These are phyloP conservation scores for Capillidium rhysosporum DNA, from an alignment of 371 early-diverging fungal genomes.

Conservation along the genomic window DNA sequence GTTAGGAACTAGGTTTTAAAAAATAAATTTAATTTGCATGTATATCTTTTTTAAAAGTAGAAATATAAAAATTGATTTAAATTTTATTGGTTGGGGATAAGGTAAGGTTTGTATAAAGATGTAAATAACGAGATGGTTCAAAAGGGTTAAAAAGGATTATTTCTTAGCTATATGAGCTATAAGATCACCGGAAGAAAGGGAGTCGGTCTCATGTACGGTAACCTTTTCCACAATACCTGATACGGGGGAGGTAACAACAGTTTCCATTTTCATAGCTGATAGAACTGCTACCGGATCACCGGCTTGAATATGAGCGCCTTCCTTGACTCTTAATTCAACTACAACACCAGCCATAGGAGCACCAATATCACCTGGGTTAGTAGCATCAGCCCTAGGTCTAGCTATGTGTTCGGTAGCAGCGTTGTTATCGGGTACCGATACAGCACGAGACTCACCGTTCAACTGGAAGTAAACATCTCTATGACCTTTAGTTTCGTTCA, in stretches of 20 bases:
- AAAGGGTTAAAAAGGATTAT: background rate
- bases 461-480: constrained; percentile 89
- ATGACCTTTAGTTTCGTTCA: constrained; percentile 44
- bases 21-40: no score
- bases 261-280: constrained; percentile 96
- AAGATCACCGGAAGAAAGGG: constrained; percentile 60
- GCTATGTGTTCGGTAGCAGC: constrained; percentile 33
- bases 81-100: no score
- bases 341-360: constrained; percentile 93
- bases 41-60: no score
- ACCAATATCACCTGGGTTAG: constrained; percentile 63
- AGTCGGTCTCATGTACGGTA: constrained; percentile 49
- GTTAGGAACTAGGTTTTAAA: no score
- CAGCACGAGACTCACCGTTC: constrained; percentile 84
- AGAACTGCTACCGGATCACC: constrained; percentile 81
- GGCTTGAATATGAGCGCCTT: constrained; percentile 56
- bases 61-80: no score
- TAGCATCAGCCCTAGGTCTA: constrained; percentile 56
- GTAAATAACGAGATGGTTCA: no score
- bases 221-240: constrained; percentile 57
- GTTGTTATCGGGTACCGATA: constrained; percentile 35
- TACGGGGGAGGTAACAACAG: constrained; percentile 65
- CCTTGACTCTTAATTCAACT: constrained; percentile 67
- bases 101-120: no score
- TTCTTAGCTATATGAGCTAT: constrained; percentile 17